Conservation (phyloP, 2,329 filamentous ascomycete genomes). For the Diaporthe sp. region DNA sequence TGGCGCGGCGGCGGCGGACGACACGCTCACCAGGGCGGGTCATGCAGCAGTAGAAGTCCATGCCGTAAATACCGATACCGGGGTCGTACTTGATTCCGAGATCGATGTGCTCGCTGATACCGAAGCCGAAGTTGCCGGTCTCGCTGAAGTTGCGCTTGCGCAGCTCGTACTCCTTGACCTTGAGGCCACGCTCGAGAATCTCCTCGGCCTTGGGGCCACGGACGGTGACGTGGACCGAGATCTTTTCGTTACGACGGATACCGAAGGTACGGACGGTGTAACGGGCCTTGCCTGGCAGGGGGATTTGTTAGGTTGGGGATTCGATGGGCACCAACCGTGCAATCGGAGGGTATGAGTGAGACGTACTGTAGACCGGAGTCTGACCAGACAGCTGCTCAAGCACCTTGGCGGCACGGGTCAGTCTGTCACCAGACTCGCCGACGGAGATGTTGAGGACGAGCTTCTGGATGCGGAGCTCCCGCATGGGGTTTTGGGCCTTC, state of each 20-base stretch:
- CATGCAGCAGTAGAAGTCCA: conserved; percentile 99
- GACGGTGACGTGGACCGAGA: conserved; percentile 98
- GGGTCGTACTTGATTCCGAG: conserved; percentile 99
- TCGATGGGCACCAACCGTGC: neutral
- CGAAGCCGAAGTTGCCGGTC: conserved; percentile 99
- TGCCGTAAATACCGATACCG: conserved; percentile 98
- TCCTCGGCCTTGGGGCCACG: conserved; percentile 98
- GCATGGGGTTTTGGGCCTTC: conserved; percentile 98
- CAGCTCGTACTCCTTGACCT: conserved; percentile 99
- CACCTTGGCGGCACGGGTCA: conserved; percentile 99
- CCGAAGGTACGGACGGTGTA: conserved; percentile 99
- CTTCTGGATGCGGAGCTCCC: conserved; percentile 99
- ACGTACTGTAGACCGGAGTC: conserved; percentile 98
- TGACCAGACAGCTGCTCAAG: conserved; percentile 99
- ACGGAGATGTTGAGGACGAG: conserved; percentile 99
- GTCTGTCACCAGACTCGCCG: conserved; percentile 99
- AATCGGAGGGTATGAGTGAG: too few species aligned
- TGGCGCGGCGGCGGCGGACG: conserved; percentile 91
- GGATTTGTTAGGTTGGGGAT: neutral
- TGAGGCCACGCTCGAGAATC: conserved; percentile 99
- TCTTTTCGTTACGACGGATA: conserved; percentile 99
- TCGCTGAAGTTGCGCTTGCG: conserved; percentile 99
- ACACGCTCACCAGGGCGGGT: conserved; percentile 99
- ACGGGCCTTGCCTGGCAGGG: conserved; percentile 88
- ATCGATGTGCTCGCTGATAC: conserved; percentile 99